A percentile compares a stretch with the other conserved stretches of the same genome.
Conservation (phyloP, 352 stramenopile species). For the Pythium rishiriense region DNA sequence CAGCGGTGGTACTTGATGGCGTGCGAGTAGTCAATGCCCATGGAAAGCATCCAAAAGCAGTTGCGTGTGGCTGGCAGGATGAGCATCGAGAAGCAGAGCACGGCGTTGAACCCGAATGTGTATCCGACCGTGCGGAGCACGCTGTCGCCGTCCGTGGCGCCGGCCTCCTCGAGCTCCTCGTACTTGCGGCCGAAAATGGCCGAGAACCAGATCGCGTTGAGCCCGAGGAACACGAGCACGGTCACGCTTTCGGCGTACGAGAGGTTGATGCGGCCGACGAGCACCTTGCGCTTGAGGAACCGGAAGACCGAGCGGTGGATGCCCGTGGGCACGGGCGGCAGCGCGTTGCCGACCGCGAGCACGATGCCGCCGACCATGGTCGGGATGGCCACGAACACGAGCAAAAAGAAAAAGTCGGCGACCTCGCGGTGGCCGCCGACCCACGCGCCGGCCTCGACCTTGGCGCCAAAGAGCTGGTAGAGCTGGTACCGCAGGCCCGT, state of each 20-base stretch:
- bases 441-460: constrained; percentile 51
- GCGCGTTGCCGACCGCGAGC: constrained; percentile 59
- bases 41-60: constrained; percentile 84
- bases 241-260: constrained; percentile 79
- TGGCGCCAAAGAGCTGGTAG: constrained; percentile 61
- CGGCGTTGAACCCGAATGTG: constrained; percentile 68
- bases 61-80: constrained; percentile 52
- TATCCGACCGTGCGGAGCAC: constrained; percentile 57
- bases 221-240: constrained; percentile 65
- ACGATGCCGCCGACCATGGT: constrained; percentile 75
- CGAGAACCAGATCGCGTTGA: constrained; percentile 83
- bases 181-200: constrained; percentile 78
- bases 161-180: constrained; percentile 44
- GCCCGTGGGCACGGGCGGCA: constrained; percentile 70
- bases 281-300: constrained; percentile 83
- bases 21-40: constrained; percentile 87
- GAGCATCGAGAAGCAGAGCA: constrained; percentile 34
- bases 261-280: constrained; percentile 66
- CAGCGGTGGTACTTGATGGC: constrained; percentile 88
- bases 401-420: constrained; percentile 72
- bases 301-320: constrained; percentile 71
- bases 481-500: constrained; percentile 61
- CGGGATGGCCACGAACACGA: constrained; percentile 68
- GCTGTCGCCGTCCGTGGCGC: constrained; percentile 40
- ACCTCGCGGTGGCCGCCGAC: constrained; percentile 74